Base-by-base conservation (phyloP, 495 filamentous ascomycete species). In the Sabuloglossum arenarium region DNA sequence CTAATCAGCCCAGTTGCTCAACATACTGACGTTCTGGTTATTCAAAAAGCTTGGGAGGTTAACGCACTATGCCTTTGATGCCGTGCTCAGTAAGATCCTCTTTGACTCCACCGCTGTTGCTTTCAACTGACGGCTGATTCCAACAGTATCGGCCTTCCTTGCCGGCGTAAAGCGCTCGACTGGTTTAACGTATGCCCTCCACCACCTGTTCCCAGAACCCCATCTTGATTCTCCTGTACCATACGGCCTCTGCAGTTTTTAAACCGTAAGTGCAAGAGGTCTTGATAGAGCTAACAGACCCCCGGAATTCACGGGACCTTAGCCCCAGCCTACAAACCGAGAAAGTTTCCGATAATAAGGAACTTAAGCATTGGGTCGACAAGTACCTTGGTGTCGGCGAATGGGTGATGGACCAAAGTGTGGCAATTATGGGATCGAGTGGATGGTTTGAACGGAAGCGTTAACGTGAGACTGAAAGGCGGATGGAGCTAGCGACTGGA, bases 401-500 rank as follows among this genome's bases (percentile, higher is more conserved):
- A 70, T 93, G 86, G 86, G 84, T 94, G 54, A 90, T 98, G 89
- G 91, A 98, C 65, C 84, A 90, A 71, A 91, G 88, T 5, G 87
- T 96, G 28, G 89, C 89, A 28, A 74, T 95, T 54, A 81, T 94
- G 69, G 82, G 88, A 14, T 81, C 84, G 14, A 91, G 85, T 66
- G 75, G 79, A 31, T 98, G 77, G 68, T 98, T 98, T 65, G 88
- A 94, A 69, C 77, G 90, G 63, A 84, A 75, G 65, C 80, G 89
- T 69, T 94, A 73, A 80, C 61, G 31, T 11, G 34, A 25, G 39
- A 23, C 19, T 0, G 39, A 45, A 47, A n/a, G 6, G 45, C n/a
- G n/a, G 45, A 47, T 8, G 6, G 45, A 9, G 45, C 2, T 1
- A 47, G 24, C 28, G 47, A 43, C 4, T 5, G 3, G 39, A n/a